These are phyloP conservation scores for Nakazawaea wyomingensis DNA, from an alignment of 805 yeast species.

Conservation along the genomic window DNA sequence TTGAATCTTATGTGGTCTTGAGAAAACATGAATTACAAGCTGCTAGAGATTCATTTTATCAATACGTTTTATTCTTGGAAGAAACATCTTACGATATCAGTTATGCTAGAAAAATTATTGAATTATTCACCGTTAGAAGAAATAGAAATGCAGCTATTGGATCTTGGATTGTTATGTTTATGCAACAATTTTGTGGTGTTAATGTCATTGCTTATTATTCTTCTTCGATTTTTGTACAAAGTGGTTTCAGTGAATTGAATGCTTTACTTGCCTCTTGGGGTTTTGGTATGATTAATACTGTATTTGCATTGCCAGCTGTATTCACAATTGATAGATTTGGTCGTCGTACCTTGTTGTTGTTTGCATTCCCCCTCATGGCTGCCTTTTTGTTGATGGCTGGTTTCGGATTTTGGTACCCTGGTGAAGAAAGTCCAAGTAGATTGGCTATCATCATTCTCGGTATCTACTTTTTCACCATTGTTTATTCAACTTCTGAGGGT, in stretches of 20 bases:
- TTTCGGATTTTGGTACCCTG: conserved; percentile 66
- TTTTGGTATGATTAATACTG: conserved; percentile 74
- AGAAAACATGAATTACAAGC: conserved; percentile 52
- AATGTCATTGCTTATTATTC: conserved; percentile 86
- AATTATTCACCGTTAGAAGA: conserved; percentile 68
- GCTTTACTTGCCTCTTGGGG: conserved; percentile 83
- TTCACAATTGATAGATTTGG: conserved; percentile 76
- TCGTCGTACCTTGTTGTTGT: conserved; percentile 53
- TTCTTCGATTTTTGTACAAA: conserved; percentile 64
- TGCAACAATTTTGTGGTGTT: conserved; percentile 90
- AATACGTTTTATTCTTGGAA: conserved; percentile 57
- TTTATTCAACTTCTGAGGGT: conserved; percentile 82
- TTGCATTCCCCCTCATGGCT: conserved; percentile 63
- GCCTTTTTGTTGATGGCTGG: conserved; percentile 56
- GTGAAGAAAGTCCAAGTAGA: conserved; percentile 38
- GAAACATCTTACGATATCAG: conserved; percentile 49
- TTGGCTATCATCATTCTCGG: conserved; percentile 68
- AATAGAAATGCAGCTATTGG: conserved; percentile 80
- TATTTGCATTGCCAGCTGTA: conserved; percentile 80
- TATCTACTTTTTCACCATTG: conserved; percentile 65
- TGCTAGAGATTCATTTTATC: conserved; percentile 68
- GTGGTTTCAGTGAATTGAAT: conserved; percentile 56
- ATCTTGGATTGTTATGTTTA: conserved; percentile 77
- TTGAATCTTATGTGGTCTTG: conserved; percentile 41
- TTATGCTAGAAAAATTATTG: conserved; percentile 41